Base-by-base conservation (phyloP, 2,329 filamentous ascomycete genomes). In the Trichoderma sp. region DNA sequence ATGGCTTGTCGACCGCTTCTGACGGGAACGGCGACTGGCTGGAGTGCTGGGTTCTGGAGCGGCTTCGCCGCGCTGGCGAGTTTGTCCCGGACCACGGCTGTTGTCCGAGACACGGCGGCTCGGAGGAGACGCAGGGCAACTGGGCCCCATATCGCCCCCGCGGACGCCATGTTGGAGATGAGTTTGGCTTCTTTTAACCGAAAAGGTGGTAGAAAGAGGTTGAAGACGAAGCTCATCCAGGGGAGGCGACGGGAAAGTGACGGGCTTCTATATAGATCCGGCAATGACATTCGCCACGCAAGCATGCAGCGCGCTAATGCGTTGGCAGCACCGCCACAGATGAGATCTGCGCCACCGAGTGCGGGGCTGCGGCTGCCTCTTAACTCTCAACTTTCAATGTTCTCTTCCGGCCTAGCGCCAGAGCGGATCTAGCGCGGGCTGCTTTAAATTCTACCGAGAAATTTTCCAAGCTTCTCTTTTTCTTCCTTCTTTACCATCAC, bases 91-190 rank as follows among this genome's bases (percentile, higher is more conserved):
- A 87, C 76, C 69, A 80, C 76, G 69, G 82, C 81, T 66, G 81
- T 80, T 71, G 83, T 80, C 71, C 81, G 83, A 57, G 77, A 76
- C 73, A 82, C 77, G 73, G 84, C 81, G 70, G 78, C 79, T 73
- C 83, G 81, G 71, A 86, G 78, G 71, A 83, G 76, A 74, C 83
- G 82, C 74, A 85, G 76, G 78, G 83, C 81, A 74, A 80, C 78
- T 66, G 83, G 82, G 72, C 81, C 84, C 84, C 81, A 85, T 75
- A 85, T 78, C 59, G 41, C 83, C 79, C 82, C 83, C 74, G 77
- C 75, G 74, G 83, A 81, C 77, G 80, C 80, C 85, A 87, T 87
- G 69, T 69, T 81, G 75, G 34, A 70, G 67, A 65, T 67, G 71
- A 68, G 68, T 68, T 68, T 67, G 66, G 48, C 70, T 68, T 48